Evolutionary conservation across 106 monocot genomes (phyloP).

Genomic region (Dendrobium chrysotoxum): DNA sequence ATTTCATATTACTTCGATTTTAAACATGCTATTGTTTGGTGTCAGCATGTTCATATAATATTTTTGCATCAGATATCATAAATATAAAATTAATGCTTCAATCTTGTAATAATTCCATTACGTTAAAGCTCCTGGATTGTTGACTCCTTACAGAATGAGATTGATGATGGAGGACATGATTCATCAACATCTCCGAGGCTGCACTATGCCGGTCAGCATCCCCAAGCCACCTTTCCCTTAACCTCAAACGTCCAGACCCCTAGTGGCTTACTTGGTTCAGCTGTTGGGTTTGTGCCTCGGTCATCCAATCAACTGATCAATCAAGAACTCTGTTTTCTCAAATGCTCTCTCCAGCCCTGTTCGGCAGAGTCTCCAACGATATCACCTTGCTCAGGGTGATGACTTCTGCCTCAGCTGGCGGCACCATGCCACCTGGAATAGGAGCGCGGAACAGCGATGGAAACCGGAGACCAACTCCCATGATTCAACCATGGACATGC

Average conservation of each 20-base stretch:
- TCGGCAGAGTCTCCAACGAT: slow-evolving; percentile 54
- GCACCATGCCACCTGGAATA: slow-evolving; percentile 7
- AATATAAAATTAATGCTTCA: not conserved
- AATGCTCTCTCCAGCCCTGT: slow-evolving; percentile 68
- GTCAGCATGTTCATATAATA: too few relatives aligned
- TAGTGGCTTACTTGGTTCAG: slow-evolving; percentile 15
- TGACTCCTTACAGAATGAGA: slow-evolving; percentile 45
- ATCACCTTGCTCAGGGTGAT: slow-evolving; percentile 43
- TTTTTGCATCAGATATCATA: not conserved
- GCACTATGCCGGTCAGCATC: slow-evolving; percentile 23
- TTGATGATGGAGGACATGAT: slow-evolving; percentile 72
- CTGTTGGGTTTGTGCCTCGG: slow-evolving; percentile 27
- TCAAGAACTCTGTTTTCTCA: slow-evolving; percentile 50
- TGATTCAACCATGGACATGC: slow-evolving; percentile 68
- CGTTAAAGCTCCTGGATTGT: not conserved
- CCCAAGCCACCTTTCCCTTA: slow-evolving; percentile 15
- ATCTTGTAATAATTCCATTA: not conserved
- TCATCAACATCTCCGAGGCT: slow-evolving; percentile 37
- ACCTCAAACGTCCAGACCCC: slow-evolving; percentile 20
- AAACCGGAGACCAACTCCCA: slow-evolving; percentile 11
- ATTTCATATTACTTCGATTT: not conserved
- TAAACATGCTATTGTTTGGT: not conserved
- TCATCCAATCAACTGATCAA: slow-evolving; percentile 21
- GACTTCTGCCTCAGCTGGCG: slow-evolving; percentile 7
- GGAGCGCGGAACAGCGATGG: slow-evolving; percentile 22